Percentiles rank a stretch among this genome's conserved stretches.
Conservation (phyloP, 768 basidiomycete genomes). For the Rhodotorula kratochvilovae region DNA sequence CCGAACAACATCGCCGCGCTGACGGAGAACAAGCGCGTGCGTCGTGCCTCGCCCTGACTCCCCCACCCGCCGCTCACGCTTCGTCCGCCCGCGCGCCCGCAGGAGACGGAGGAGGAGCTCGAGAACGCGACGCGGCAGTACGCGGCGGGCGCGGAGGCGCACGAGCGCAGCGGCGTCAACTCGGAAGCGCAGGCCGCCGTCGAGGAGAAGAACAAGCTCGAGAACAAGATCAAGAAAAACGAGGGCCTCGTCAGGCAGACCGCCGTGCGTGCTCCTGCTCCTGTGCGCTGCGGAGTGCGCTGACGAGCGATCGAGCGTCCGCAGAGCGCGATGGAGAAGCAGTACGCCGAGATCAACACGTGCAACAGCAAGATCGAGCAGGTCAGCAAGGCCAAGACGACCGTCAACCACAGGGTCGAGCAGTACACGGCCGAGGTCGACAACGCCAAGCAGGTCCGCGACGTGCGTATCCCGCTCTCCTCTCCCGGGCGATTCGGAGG, state of each 20-base stretch:
- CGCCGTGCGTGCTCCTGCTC: conserved; percentile 4
- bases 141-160: conserved; percentile 46
- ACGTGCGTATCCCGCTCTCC: conserved; percentile 49
- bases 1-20: conserved; percentile 36
- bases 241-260: conserved; percentile 53
- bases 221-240: conserved; percentile 52
- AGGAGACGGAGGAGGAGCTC: conserved; percentile 8
- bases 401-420: conserved; percentile 17
- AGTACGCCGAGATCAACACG: background rate
- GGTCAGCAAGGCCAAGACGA: background rate
- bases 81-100: background rate
- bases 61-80: no score
- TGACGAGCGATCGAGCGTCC: background rate
- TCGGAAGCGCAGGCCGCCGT: conserved; percentile 51
- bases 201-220: conserved; percentile 53
- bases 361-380: background rate
- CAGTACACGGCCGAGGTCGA: conserved; percentile 47
- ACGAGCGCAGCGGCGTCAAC: conserved; percentile 44
- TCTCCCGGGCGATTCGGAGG: conserved; percentile 3
- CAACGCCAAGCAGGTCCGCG: conserved; percentile 61
- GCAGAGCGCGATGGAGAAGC: background rate
- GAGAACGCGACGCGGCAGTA: conserved; percentile 40
- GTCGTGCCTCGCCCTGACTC: background rate
- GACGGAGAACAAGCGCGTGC: conserved; percentile 16
- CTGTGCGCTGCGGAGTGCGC: background rate